Evolutionary conservation across 2,329 filamentous ascomycete genomes (phyloP).

Genomic region (Raffaelea arxii): DNA sequence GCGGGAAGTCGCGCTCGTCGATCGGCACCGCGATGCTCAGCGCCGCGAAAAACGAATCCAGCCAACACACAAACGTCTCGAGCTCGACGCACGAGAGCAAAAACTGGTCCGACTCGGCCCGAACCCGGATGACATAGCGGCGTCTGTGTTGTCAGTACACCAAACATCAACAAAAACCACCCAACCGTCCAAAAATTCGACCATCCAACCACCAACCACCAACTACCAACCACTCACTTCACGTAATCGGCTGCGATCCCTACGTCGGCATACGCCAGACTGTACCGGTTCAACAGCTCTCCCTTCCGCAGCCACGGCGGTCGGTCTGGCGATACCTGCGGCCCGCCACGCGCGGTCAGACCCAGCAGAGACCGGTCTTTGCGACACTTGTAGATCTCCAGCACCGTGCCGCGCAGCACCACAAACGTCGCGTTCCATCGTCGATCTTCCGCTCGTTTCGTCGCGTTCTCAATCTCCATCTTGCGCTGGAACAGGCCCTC

Average conservation of each 20-base stretch:
- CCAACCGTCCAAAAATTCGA: too few species aligned
- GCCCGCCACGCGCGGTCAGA: conserved; percentile 34
- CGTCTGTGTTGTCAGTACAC: conserved; percentile 31
- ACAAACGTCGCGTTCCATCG: conserved; percentile 57
- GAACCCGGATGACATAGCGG: conserved; percentile 59
- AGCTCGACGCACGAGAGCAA: conserved; percentile 57
- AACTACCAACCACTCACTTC: conserved; percentile 39
- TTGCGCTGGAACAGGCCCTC: conserved; percentile 52
- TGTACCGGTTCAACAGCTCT: conserved; percentile 56
- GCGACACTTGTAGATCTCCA: conserved; percentile 56
- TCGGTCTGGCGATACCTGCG: conserved; percentile 38
- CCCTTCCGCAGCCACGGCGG: conserved; percentile 43
- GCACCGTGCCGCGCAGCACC: conserved; percentile 56
- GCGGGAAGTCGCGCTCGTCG: conserved; percentile 58
- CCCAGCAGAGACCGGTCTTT: conserved; percentile 40
- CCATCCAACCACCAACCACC: neutral
- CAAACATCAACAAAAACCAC: too few species aligned
- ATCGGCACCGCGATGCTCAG: conserved; percentile 62
- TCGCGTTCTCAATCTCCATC: conserved; percentile 56
- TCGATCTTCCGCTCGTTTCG: conserved; percentile 50
- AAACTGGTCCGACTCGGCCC: conserved; percentile 66
- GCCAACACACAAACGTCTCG: conserved; percentile 57
- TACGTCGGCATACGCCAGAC: conserved; percentile 64
- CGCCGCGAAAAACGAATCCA: conserved; percentile 60
- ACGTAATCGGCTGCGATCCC: conserved; percentile 64